Evolutionary conservation across 345 rosid genomes (phyloP).

Genomic region (Pseudoturritis turrita): DNA sequence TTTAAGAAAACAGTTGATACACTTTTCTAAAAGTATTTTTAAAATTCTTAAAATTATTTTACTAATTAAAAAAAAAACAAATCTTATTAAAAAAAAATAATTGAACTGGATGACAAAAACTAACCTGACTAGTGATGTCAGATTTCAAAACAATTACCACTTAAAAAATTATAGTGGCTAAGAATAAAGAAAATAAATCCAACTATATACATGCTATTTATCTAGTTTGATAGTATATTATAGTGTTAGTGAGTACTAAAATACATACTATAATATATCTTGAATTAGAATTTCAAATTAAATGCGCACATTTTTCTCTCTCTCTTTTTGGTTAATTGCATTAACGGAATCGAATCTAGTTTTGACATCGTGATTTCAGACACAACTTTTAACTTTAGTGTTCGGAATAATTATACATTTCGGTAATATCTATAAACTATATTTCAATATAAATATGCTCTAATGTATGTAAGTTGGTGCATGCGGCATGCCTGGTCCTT

Average conservation of each 20-base stretch:
- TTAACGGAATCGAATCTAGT: conserved; percentile 26
- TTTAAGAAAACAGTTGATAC: no score
- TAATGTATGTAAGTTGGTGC: conserved; percentile 16
- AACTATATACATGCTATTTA: neutral
- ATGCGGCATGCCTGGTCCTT: conserved; percentile 20
- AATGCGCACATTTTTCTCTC: neutral
- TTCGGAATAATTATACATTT: conserved; percentile 18
- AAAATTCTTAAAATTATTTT: no score
- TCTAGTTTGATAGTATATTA: neutral
- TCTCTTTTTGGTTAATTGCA: neutral
- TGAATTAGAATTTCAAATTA: neutral
- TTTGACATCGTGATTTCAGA: conserved; percentile 21
- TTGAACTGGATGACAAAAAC: no score
- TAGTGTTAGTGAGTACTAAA: neutral
- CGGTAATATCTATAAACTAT: conserved; percentile 9
- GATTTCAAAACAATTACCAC: neutral
- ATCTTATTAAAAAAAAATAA: no score
- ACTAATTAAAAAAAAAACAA: no score
- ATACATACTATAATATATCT: neutral
- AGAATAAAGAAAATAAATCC: neutral
- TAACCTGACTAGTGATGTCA: neutral
- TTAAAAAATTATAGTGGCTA: neutral
- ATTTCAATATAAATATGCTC: neutral
- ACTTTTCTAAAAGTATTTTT: no score
- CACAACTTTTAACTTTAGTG: conserved; percentile 30